Evolutionary conservation across 176 grass and related monocot genomes (phyloP), one percentile per base, ranked within the genome.

Genomic region (bread wheat (Triticum aestivum)): DNA sequence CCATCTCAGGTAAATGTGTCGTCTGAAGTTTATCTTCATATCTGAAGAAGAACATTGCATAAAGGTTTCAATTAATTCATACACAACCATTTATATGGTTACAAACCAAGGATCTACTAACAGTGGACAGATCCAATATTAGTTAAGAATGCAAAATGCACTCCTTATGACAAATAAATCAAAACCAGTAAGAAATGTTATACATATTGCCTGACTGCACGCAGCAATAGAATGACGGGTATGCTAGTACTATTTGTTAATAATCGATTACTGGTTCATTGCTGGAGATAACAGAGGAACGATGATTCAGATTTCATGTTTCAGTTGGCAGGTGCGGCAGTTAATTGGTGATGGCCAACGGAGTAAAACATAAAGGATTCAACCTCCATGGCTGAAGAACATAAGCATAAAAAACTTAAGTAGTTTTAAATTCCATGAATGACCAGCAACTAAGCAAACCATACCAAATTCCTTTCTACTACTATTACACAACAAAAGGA

Each of bases 1-100:
- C 92, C 93, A 98, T 98, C 81, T 98, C 97, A 44, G 97, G 94
- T 56, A 98, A 96, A 91, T 98, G 94, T 32, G 87, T 89, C 10
- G 90, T 91, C 78, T 90, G 69, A 78, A 98, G 92, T 54, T 89
- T 76, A 82, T 94, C 89, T 92, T 96, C 97, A 52, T 67, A 94
- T 65, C 97, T 98, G 80, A 85, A 92, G 33, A 54, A 87, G 58
- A 82, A 91, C 12, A 56, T 10, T 32, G 61, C 6, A 17, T 42
- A 13, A 26, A 86, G 4, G 61, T 71, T 77, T 20, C 30, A 58
- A 65, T 12, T 80, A 87, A 61, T 11, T 49, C 14, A 70, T 67
- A 51, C 15, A 23, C 21, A 77, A 56, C 4, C 9, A 0, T 86
- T 78, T 18, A 63, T 76, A 26, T 0, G 5, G 6, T 24, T 24